Percentiles rank a stretch among this genome's conserved stretches.
phyloP scores from a whole-genome alignment of 108 stramenopile species.

The Conticribra weissflogii region DNA sequence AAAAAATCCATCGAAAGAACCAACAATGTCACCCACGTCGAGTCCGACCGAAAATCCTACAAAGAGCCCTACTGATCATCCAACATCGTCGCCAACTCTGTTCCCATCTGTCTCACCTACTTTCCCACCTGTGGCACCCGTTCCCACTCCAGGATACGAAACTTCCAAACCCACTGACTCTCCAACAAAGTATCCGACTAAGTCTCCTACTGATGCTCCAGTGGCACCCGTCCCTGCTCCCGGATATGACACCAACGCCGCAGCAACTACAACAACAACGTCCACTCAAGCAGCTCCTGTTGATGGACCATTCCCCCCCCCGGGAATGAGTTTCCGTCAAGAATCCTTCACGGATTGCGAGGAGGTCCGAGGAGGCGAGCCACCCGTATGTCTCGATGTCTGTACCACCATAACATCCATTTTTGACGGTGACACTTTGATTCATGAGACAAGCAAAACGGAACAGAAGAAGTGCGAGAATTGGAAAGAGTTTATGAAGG shows the following conservation, averaged over 20 bases:
- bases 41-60: not conserved
- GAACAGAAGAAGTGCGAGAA: not conserved
- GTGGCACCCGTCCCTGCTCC: too few species aligned
- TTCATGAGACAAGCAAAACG: not conserved
- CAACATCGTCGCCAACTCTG: not conserved
- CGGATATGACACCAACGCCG: too few species aligned
- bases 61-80: not conserved
- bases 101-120: too few species aligned
- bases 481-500: not conserved
- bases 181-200: not conserved
- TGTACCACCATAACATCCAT: constrained; percentile 7
- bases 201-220: not conserved
- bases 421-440: constrained; percentile 3
- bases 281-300: not conserved
- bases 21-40: not conserved
- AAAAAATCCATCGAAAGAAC: not conserved
- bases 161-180: not conserved
- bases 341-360: not conserved
- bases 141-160: not conserved
- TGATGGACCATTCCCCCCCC: too few species aligned
- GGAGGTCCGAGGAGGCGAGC: not conserved
- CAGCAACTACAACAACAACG: too few species aligned
- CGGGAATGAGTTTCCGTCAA: not conserved
- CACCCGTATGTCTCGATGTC: constrained; percentile 7
- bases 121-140: not conserved